A percentile compares a stretch with the other conserved stretches of the same genome.
Conservation (phyloP, 169 alveolate species). For the Perkinsus olseni region DNA sequence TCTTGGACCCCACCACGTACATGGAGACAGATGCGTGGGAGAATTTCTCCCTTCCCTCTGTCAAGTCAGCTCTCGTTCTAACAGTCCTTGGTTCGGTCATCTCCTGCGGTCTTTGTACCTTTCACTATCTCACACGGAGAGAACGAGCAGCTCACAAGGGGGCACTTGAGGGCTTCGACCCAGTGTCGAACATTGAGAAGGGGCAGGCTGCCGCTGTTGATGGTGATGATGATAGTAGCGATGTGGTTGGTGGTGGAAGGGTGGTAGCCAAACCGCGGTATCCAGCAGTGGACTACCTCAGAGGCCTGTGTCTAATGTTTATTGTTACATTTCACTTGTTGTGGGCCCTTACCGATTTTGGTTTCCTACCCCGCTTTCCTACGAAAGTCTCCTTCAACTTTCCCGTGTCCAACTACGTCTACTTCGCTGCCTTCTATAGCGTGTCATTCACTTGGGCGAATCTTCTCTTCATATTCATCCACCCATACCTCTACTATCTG, state of each 20-base stretch:
- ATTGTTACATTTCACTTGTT: not conserved
- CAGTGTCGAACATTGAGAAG: not conserved
- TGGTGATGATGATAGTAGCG: not conserved
- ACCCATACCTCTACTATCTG: not conserved
- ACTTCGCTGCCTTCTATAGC: not conserved
- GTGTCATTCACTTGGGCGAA: not conserved
- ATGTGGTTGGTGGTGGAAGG: not conserved
- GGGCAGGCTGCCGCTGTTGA: not conserved
- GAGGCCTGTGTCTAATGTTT: not conserved
- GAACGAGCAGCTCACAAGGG: not conserved
- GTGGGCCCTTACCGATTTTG: not conserved
- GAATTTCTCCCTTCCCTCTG: not conserved
- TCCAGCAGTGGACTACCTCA: not conserved
- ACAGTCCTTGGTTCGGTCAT: not conserved
- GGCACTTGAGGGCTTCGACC: not conserved
- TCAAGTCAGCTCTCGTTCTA: not conserved
- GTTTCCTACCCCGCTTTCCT: not conserved
- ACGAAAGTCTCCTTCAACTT: not conserved
- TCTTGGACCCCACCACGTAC: not conserved
- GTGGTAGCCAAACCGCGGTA: not conserved
- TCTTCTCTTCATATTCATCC: not conserved
- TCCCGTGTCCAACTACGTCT: not conserved
- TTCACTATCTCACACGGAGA: not conserved
- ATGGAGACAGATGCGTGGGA: not conserved
- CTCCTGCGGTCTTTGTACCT: not conserved